Conservation (phyloP, 176 grass and related monocot genomes). For the Triticum urartu region DNA sequence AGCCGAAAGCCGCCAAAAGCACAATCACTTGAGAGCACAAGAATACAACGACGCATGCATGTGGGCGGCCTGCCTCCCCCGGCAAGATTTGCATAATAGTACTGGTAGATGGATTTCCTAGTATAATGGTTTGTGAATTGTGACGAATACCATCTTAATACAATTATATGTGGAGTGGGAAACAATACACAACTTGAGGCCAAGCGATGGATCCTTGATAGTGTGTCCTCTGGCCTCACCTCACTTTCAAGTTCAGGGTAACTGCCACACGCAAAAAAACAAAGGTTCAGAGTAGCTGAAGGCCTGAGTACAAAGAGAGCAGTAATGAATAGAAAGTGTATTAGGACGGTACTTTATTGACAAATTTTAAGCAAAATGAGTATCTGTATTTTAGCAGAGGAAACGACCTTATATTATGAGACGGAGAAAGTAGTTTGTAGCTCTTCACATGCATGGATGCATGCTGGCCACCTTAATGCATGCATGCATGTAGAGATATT, state of each 20-base stretch:
- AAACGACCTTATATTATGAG: neutral
- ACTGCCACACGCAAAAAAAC: no score
- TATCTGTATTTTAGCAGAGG: neutral
- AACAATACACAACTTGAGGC: no score
- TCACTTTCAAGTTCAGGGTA: neutral
- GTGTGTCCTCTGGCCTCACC: neutral
- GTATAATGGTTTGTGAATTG: no score
- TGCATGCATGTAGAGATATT: neutral
- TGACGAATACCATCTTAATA: no score
- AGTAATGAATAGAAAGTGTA: no score
- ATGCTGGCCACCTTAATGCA: neutral
- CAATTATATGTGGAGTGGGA: no score
- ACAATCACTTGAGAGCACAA: neutral
- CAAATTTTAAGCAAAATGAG: no score
- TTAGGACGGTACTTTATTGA: no score
- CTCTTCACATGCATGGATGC: neutral
- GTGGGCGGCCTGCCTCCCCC: constrained; percentile 23
- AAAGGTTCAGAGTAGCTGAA: no score
- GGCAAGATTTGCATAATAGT: no score
- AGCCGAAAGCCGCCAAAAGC: constrained; percentile 48
- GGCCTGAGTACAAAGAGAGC: neutral
- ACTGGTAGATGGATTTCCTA: no score
- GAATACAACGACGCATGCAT: constrained; percentile 30
- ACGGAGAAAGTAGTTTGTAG: neutral
- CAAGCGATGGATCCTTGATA: neutral